These are phyloP conservation scores for Jacaranda copaia DNA, from an alignment of 257 asterid genomes.

Conservation along the genomic window DNA sequence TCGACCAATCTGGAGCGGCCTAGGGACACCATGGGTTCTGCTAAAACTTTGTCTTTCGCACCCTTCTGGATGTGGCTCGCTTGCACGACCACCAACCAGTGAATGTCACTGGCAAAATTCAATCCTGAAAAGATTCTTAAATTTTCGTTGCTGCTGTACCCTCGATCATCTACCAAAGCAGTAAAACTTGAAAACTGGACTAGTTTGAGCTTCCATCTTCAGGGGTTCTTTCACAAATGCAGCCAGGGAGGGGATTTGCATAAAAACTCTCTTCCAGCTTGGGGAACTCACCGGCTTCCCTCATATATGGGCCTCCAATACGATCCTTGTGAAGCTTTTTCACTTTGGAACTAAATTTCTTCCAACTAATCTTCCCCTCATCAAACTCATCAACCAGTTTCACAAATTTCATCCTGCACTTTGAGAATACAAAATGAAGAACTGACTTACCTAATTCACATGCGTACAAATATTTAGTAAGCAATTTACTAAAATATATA, in stretches of 20 bases:
- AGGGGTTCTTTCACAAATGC: constrained; percentile 75
- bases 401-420: constrained; percentile 77
- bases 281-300: constrained; percentile 88
- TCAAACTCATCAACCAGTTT: constrained; percentile 83
- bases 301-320: constrained; percentile 80
- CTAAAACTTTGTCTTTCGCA: neutral
- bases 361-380: constrained; percentile 78
- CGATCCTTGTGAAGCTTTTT: constrained; percentile 76
- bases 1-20: constrained; percentile 42
- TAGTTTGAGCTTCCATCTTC: constrained; percentile 41
- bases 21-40: constrained; percentile 15
- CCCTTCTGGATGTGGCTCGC: neutral
- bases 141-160: constrained; percentile 10
- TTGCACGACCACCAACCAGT: constrained; percentile 3
- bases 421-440: constrained; percentile 17
- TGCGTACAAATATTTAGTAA: neutral
- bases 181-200: constrained; percentile 11
- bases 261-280: constrained; percentile 94
- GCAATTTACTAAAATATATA: neutral
- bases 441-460: neutral
- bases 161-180: constrained; percentile 1
- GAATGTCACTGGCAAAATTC: constrained; percentile 12
- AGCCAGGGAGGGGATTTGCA: constrained; percentile 92
- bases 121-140: constrained; percentile 31
- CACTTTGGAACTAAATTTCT: constrained; percentile 79